Percentiles rank a stretch among this genome's conserved stretches.
Evolutionary conservation across 225 moss, liverwort and hornwort genomes (phyloP).

Genomic region (Climacium dendroides): DNA sequence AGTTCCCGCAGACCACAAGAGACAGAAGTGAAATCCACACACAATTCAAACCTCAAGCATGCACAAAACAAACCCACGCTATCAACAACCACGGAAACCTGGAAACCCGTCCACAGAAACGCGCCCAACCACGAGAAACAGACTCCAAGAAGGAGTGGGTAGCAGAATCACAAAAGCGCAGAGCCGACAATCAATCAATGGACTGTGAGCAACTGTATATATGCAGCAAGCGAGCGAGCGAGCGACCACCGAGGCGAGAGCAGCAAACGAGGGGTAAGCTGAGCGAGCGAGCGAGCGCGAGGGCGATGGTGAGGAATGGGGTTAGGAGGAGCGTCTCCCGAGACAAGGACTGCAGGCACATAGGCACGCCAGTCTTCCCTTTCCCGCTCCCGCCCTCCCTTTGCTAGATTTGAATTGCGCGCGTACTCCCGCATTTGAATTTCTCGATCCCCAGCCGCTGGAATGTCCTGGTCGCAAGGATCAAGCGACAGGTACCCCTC

Average conservation of each 20-base stretch:
- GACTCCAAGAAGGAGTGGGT: neutral
- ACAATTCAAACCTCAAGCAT: neutral
- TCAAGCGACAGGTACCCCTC: neutral
- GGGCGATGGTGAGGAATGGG: neutral
- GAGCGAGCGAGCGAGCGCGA: neutral
- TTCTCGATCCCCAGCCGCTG: neutral
- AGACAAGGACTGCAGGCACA: neutral
- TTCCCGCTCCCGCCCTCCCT: constrained; percentile 17
- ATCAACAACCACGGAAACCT: neutral
- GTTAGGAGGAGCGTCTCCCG: neutral
- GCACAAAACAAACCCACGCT: neutral
- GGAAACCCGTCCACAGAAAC: neutral
- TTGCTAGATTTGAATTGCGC: constrained; percentile 1
- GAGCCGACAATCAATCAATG: neutral
- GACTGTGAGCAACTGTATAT: neutral
- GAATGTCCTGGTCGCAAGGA: neutral
- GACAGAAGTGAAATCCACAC: neutral
- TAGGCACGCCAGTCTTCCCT: neutral
- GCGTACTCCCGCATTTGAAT: neutral
- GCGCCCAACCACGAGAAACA: neutral
- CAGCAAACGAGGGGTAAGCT: neutral
- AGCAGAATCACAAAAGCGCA: neutral
- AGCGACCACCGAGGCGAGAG: neutral
- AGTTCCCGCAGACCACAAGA: too few species aligned
- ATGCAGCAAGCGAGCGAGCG: neutral